phyloP scores from a whole-genome alignment of 371 early-diverging fungal genomes.

The Capniomyces stellatus region DNA sequence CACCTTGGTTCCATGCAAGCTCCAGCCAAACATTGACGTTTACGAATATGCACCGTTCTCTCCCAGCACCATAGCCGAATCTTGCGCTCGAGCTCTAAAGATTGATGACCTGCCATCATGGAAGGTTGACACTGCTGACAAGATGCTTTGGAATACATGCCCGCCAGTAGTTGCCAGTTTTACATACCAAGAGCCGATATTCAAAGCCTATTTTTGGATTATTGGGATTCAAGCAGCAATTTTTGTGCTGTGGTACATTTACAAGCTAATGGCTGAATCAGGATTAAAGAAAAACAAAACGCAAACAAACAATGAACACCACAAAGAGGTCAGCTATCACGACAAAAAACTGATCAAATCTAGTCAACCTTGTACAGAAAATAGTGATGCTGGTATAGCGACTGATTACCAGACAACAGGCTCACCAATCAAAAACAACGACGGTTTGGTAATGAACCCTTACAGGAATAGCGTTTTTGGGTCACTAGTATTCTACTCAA shows the following conservation, averaged over 20 bases:
- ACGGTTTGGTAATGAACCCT: no score
- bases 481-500: no score
- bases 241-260: constrained; percentile 31
- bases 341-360: no score
- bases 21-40: constrained; percentile 10
- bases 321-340: no score
- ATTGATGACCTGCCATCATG: constrained; percentile 4
- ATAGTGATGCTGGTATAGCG: no score
- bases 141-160: constrained; percentile 31
- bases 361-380: no score
- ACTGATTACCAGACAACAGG: no score
- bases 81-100: constrained; percentile 24
- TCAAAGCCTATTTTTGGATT: constrained; percentile 32
- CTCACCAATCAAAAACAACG: no score
- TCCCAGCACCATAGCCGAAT: constrained; percentile 24
- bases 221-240: constrained; percentile 25
- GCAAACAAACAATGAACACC: no score
- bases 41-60: constrained; percentile 29
- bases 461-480: no score
- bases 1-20: constrained; percentile 8
- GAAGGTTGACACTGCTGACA: constrained; percentile 6
- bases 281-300: no score
- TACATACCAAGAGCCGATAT: constrained; percentile 37
- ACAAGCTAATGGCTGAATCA: no score
- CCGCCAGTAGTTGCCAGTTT: constrained; percentile 31